Evolutionary conservation across 306 rosid genomes (phyloP).

Genomic region (Acacia acuminata): DNA sequence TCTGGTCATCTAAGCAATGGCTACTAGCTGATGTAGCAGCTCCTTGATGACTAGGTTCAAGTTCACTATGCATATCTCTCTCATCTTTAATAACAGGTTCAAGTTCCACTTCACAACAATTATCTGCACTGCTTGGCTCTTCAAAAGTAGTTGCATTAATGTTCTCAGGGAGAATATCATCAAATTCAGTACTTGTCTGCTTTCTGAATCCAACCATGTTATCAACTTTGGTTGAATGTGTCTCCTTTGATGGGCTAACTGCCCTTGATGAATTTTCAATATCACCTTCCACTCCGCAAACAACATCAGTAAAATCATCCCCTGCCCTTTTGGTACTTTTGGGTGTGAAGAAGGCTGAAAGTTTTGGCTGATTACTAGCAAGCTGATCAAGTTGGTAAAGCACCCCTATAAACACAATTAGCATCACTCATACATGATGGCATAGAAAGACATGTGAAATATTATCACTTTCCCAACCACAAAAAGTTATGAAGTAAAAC

Average conservation of each 20-base stretch:
- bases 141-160: constrained; percentile 35
- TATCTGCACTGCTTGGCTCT: constrained; percentile 37
- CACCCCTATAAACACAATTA: constrained; percentile 56
- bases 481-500: not conserved
- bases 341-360: constrained; percentile 66
- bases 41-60: constrained; percentile 39
- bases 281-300: constrained; percentile 44
- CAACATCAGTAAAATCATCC: constrained; percentile 36
- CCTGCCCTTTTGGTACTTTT: constrained; percentile 42
- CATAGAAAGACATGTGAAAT: constrained; percentile 5
- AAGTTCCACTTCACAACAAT: constrained; percentile 34
- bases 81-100: constrained; percentile 40
- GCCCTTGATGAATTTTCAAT: constrained; percentile 39
- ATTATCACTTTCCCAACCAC: not conserved
- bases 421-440: constrained; percentile 14
- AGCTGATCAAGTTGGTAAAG: constrained; percentile 83
- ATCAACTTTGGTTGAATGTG: constrained; percentile 34
- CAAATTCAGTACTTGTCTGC: constrained; percentile 40
- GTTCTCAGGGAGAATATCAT: constrained; percentile 36
- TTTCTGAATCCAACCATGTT: constrained; percentile 29
- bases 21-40: constrained; percentile 46
- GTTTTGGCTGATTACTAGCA: constrained; percentile 66
- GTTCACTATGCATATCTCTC: constrained; percentile 36
- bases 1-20: constrained; percentile 36
- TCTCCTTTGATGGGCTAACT: constrained; percentile 47